Evolutionary conservation across 1,284 basidiomycete genomes (phyloP).

Genomic region (Bothia castanella): DNA sequence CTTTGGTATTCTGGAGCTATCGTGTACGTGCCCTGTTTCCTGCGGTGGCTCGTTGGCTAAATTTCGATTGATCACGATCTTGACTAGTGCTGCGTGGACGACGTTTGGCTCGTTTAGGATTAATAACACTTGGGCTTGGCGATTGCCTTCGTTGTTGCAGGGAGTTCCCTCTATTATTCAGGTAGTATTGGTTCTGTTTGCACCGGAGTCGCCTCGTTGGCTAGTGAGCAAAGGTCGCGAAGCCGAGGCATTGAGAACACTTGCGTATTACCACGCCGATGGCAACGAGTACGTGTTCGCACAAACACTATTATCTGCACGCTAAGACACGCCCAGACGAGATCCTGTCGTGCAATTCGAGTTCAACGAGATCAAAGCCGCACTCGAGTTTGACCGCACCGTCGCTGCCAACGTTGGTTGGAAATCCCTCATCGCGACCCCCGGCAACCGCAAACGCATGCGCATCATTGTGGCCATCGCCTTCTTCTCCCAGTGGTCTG

Average conservation of each 20-base stretch:
- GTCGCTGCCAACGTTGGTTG: not conserved
- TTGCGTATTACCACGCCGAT: slow-evolving; percentile 73
- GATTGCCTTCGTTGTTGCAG: slow-evolving; percentile 67
- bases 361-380: slow-evolving; percentile 70
- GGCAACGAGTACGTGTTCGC: slow-evolving; percentile 46
- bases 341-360: slow-evolving; percentile 70
- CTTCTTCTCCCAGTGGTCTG: slow-evolving; percentile 66
- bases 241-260: slow-evolving; percentile 53
- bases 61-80: not conserved
- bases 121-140: slow-evolving; percentile 67
- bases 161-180: slow-evolving; percentile 63
- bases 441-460: slow-evolving; percentile 53
- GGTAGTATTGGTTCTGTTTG: slow-evolving; percentile 55
- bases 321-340: slow-evolving; percentile 54
- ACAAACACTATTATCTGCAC: not conserved
- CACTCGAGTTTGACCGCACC: slow-evolving; percentile 41
- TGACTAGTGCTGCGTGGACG: slow-evolving; percentile 65
- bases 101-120: slow-evolving; percentile 74
- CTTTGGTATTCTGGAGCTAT: slow-evolving; percentile 78
- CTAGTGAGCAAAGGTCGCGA: slow-evolving; percentile 64
- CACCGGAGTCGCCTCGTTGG: slow-evolving; percentile 72
- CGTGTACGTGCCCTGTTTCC: slow-evolving; percentile 40
- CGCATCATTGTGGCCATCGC: slow-evolving; percentile 63
- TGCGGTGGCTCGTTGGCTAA: not conserved
- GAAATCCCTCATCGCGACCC: not conserved